These are phyloP conservation scores for Nicotiana tomentosiformis DNA, from an alignment of 257 asterid species.

Conservation along the genomic window DNA sequence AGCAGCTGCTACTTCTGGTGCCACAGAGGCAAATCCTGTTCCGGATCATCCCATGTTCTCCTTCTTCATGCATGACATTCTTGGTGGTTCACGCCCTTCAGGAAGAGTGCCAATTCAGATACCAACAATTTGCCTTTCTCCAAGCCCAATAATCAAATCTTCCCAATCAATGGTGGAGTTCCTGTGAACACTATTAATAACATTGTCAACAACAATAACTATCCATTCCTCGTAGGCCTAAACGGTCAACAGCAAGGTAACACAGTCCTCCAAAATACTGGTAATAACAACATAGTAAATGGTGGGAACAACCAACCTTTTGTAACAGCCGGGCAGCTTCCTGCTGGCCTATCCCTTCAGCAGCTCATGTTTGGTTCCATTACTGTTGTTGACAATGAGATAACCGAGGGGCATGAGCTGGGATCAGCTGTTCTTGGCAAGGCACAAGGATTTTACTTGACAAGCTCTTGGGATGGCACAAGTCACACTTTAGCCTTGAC, in stretches of 20 bases:
- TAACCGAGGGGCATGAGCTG: too few species aligned
- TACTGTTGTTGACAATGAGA: conserved; percentile 39
- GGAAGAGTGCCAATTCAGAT: conserved; percentile 53
- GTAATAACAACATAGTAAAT: conserved; percentile 32
- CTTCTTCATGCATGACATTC: conserved; percentile 76
- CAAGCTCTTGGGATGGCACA: conserved; percentile 75
- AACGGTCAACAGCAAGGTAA: conserved; percentile 44
- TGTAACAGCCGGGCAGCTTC: conserved; percentile 72
- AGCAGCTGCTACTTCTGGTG: conserved; percentile 7
- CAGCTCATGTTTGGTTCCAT: conserved; percentile 82
- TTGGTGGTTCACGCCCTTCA: conserved; percentile 74
- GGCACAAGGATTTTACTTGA: conserved; percentile 3
- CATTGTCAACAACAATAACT: conserved; percentile 64
- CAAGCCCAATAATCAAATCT: conserved; percentile 35
- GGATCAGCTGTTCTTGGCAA: too few species aligned
- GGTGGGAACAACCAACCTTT: conserved; percentile 53
- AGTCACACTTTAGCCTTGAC: conserved; percentile 74
- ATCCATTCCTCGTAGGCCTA: conserved; percentile 71
- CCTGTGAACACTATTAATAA: conserved; percentile 75
- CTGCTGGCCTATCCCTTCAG: conserved; percentile 60
- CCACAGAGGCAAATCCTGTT: conserved; percentile 1
- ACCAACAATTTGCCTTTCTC: conserved; percentile 76
- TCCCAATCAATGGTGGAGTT: conserved; percentile 50
- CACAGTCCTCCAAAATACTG: conserved; percentile 42
- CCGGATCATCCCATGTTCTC: conserved; percentile 34